phyloP scores from a whole-genome alignment of 257 asterid genomes.

The Capsicum baccatum region DNA sequence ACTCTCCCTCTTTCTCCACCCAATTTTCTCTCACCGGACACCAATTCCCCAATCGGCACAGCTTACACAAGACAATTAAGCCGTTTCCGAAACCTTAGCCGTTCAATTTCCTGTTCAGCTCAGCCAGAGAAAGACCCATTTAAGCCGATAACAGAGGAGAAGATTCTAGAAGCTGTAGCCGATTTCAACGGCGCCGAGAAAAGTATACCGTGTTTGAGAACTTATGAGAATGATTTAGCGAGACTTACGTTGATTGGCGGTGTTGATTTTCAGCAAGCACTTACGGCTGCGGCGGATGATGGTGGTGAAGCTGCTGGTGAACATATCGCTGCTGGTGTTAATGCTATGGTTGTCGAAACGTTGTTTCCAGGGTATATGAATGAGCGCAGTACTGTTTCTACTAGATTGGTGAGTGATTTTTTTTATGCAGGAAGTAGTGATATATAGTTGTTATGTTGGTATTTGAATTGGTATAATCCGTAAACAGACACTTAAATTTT shows the following conservation, averaged over 20 bases:
- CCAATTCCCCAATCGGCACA: constrained; percentile 24
- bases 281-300: constrained; percentile 91
- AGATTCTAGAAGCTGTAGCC: constrained; percentile 59
- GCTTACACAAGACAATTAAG: constrained; percentile 20
- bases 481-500: too few species aligned
- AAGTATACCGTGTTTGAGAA: constrained; percentile 56
- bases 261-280: constrained; percentile 78
- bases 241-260: constrained; percentile 80
- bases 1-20: constrained; percentile 38
- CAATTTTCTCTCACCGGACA: constrained; percentile 29
- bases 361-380: constrained; percentile 64
- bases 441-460: too few species aligned
- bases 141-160: constrained; percentile 53
- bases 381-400: constrained; percentile 70
- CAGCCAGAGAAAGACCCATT: constrained; percentile 37
- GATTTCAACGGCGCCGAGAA: constrained; percentile 47
- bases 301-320: constrained; percentile 84
- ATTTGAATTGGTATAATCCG: too few species aligned
- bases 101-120: constrained; percentile 41
- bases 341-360: constrained; percentile 86
- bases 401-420: constrained; percentile 29
- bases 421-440: too few species aligned
- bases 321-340: constrained; percentile 58
- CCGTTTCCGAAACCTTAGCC: constrained; percentile 25
- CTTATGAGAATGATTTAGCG: constrained; percentile 75